A percentile compares a stretch with the other conserved stretches of the same genome.
These are phyloP conservation scores for Suillus placidus DNA, from an alignment of 768 basidiomycete species.

Conservation along the genomic window DNA sequence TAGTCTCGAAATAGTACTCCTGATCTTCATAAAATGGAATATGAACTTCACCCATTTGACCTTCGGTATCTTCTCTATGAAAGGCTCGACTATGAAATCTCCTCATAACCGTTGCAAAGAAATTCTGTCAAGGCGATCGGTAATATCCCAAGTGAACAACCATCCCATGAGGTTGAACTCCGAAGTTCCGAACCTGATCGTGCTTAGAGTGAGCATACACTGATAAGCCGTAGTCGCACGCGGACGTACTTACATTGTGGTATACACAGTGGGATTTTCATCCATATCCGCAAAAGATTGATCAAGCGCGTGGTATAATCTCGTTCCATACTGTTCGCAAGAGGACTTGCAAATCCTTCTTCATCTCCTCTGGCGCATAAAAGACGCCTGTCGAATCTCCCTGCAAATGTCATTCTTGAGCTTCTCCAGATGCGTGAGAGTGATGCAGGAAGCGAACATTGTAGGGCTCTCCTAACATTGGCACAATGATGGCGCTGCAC, in stretches of 20 bases:
- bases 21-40: constrained; percentile 21
- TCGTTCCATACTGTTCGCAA: too few species aligned
- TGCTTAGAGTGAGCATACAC: background rate
- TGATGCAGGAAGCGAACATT: too few species aligned
- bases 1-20: constrained; percentile 21
- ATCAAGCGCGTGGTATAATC: constrained; percentile 9
- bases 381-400: too few species aligned
- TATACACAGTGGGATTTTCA: constrained; percentile 36
- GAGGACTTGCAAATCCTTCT: too few species aligned
- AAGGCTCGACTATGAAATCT: constrained; percentile 38
- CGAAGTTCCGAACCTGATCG: constrained; percentile 25
- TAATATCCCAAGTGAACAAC: constrained; percentile 49
- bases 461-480: too few species aligned
- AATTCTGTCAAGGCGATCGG: constrained; percentile 46
- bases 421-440: too few species aligned
- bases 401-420: too few species aligned
- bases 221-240: background rate
- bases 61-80: constrained; percentile 34
- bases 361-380: too few species aligned
- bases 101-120: constrained; percentile 38
- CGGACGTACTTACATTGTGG: constrained; percentile 33
- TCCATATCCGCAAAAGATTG: constrained; percentile 28
- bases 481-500: too few species aligned
- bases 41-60: constrained; percentile 39
- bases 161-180: constrained; percentile 44